phyloP scores from a whole-genome alignment of 305 asterid genomes.

The Fraxinus dipetala region DNA sequence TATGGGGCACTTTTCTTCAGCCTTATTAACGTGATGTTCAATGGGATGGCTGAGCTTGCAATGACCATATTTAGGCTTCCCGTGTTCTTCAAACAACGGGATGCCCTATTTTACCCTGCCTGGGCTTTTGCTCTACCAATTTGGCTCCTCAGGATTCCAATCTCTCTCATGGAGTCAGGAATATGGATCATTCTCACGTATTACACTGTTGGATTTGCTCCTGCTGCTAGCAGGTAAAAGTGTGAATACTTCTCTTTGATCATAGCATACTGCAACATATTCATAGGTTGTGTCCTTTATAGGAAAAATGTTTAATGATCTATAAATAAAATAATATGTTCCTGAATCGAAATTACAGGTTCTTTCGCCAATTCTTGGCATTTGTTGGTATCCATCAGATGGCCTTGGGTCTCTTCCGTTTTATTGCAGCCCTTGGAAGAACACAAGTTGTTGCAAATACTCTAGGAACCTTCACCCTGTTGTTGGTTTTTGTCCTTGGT shows the following conservation, averaged over 20 bases:
- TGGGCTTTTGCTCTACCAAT: slow-evolving; percentile 57
- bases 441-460: slow-evolving; percentile 48
- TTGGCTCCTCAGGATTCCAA: slow-evolving; percentile 48
- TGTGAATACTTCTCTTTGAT: background rate
- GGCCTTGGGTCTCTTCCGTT: slow-evolving; percentile 49
- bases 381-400: slow-evolving; percentile 47
- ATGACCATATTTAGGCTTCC: slow-evolving; percentile 44
- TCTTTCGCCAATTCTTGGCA: slow-evolving; percentile 44
- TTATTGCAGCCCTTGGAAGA: slow-evolving; percentile 50
- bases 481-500: slow-evolving; percentile 44
- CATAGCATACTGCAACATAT: background rate
- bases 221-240: slow-evolving; percentile 42
- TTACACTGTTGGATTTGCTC: slow-evolving; percentile 50
- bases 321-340: background rate
- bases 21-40: slow-evolving; percentile 46
- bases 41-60: slow-evolving; percentile 48
- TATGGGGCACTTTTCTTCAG: slow-evolving; percentile 46
- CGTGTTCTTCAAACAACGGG: slow-evolving; percentile 47
- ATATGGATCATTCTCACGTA: slow-evolving; percentile 50
- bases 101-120: slow-evolving; percentile 46
- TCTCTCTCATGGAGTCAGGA: slow-evolving; percentile 43
- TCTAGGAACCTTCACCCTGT: slow-evolving; percentile 41
- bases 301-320: background rate
- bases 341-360: slow-evolving; percentile 24
- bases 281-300: background rate